These are phyloP conservation scores for Gentiana dahurica DNA, from an alignment of 257 asterid genomes.

Conservation along the genomic window DNA sequence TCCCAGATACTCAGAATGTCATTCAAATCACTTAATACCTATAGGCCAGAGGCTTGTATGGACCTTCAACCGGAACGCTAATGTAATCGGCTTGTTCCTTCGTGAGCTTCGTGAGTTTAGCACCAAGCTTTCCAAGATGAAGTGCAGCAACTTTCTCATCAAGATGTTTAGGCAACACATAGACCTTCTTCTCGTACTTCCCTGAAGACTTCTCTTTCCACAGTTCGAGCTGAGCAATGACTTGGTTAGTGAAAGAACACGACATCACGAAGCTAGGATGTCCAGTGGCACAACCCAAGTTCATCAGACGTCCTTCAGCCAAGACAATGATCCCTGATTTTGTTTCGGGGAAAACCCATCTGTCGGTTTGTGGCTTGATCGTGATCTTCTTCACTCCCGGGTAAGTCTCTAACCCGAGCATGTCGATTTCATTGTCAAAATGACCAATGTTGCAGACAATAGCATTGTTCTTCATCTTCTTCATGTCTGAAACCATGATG, in stretches of 20 bases:
- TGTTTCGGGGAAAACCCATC: too few species aligned
- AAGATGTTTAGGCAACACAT: too few species aligned
- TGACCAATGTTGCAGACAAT: constrained; percentile 54
- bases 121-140: too few species aligned
- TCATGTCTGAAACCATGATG: constrained; percentile 41
- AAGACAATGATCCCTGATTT: too few species aligned
- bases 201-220: constrained; percentile 10
- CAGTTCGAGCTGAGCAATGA: constrained; percentile 44
- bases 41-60: background rate
- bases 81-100: background rate
- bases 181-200: constrained; percentile 5
- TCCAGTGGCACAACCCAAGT: constrained; percentile 30
- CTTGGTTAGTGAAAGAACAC: constrained; percentile 49
- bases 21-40: background rate
- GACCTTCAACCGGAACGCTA: constrained; percentile 3
- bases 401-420: too few species aligned
- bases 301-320: too few species aligned
- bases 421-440: constrained; percentile 6
- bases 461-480: constrained; percentile 50
- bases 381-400: too few species aligned
- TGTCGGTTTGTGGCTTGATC: too few species aligned
- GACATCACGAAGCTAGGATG: constrained; percentile 63
- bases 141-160: too few species aligned
- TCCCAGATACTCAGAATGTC: too few species aligned
- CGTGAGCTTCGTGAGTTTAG: too few species aligned